Evolutionary conservation across 441 rosid species (phyloP), one percentile per base, ranked within the genome.

Genomic region (Biscutella laevigata): DNA sequence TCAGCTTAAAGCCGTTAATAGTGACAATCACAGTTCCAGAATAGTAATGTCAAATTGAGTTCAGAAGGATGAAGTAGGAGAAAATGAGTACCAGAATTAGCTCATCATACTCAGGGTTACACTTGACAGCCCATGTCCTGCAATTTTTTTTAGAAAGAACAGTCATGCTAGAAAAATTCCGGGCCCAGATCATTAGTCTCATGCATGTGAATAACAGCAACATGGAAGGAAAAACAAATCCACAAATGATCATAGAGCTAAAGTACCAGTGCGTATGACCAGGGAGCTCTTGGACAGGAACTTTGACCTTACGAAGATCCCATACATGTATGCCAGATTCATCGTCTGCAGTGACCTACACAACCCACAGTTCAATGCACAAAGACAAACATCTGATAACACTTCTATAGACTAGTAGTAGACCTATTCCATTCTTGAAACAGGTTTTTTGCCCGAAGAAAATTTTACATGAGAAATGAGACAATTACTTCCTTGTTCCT

Each of bases 61-160:
- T 54, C 25, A 36, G 11, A 57, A 57, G 52, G 61, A 49, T 49
- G 19, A 44, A 37, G 46, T 67, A 60, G 67, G 69, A 36, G 24
- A 37, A 28, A 45, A 65, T 45, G 67, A 55, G 17, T 53, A 87
- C 94, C 95, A 91, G 70, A 68, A 91, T 73, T 55, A 87, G 69
- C 15, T 83, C 95, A 32, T 77, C 85, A 39, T 81, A 85, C 68
- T 83, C 86, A 45, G 96, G 96, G 68, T 87, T 91, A 68, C 94
- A 87, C 19, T 75, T 72, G 40, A 91, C 82, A 44, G 95, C 80
- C 88, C 98, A 91, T 9, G 98, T 75, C 98, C 96, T 91, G 90
- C 59, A 66, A 79, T 57, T 15, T 57, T 34, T 6, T 11, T 4
- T 39, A 52, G 17, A 37, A 48, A 54, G 53, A 17, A 69, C 34